phyloP scores from a whole-genome alignment of 2,329 filamentous ascomycete species.

The Penicillium sp. region DNA sequence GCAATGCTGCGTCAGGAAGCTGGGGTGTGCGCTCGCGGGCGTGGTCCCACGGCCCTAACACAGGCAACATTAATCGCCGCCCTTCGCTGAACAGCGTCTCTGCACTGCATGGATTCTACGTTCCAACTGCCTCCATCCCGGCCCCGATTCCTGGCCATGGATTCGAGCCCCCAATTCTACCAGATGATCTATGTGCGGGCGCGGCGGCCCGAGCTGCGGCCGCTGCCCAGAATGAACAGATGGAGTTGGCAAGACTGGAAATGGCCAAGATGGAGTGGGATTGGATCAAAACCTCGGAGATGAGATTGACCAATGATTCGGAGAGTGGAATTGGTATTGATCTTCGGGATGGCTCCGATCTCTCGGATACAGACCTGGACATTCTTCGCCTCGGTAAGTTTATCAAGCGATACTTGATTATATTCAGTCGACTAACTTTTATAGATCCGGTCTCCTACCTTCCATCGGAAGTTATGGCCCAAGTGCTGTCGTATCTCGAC shows the following conservation, averaged over 20 bases:
- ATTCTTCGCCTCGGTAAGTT: slow-evolving; percentile 41
- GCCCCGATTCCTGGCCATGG: slow-evolving; percentile 41
- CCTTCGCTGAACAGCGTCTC: slow-evolving; percentile 39
- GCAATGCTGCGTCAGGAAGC: slow-evolving; percentile 23
- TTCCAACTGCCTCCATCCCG: slow-evolving; percentile 29
- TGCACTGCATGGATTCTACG: slow-evolving; percentile 37
- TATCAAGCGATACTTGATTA: not conserved
- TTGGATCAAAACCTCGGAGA: slow-evolving; percentile 33
- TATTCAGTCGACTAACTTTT: slow-evolving; percentile 13
- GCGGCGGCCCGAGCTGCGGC: slow-evolving; percentile 51
- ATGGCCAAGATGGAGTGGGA: slow-evolving; percentile 35
- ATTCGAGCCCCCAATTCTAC: slow-evolving; percentile 41
- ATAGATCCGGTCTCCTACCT: slow-evolving; percentile 57
- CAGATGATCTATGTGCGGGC: slow-evolving; percentile 43
- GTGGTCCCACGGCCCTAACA: slow-evolving; percentile 27
- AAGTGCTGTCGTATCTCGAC: slow-evolving; percentile 63
- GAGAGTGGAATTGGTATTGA: slow-evolving; percentile 54
- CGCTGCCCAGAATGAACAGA: slow-evolving; percentile 51
- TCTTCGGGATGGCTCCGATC: slow-evolving; percentile 40
- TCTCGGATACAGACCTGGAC: slow-evolving; percentile 36
- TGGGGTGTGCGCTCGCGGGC: slow-evolving; percentile 28
- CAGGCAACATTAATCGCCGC: slow-evolving; percentile 36
- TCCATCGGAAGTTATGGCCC: slow-evolving; percentile 60
- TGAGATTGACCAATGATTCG: slow-evolving; percentile 42
- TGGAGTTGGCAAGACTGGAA: slow-evolving; percentile 19